Conservation (phyloP, 495 filamentous ascomycete species). For the Hypoxylon intermedium region DNA sequence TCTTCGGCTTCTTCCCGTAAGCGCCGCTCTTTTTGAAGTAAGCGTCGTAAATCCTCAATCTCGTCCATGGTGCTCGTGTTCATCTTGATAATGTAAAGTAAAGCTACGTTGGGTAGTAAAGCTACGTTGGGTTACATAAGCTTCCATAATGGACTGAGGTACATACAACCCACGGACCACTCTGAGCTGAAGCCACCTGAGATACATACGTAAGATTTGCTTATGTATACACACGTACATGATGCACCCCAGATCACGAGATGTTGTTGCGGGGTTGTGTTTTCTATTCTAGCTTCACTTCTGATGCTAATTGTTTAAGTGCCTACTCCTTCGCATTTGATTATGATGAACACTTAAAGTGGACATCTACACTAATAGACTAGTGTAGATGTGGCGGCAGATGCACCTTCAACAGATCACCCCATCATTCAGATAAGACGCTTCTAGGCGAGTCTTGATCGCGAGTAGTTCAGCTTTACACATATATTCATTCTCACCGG, state of each 20-base stretch:
- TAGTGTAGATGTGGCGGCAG: no score
- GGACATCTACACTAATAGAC: neutral
- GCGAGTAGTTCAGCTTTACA: neutral
- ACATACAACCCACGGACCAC: no score
- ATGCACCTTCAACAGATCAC: no score
- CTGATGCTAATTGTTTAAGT: neutral
- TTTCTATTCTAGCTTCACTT: slow-evolving; percentile 1
- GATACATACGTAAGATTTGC: neutral
- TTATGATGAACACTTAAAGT: neutral
- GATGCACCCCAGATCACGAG: slow-evolving; percentile 35
- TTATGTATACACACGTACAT: no score
- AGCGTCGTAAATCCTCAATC: slow-evolving; percentile 18
- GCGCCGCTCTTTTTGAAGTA: slow-evolving; percentile 39
- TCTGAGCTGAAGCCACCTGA: neutral
- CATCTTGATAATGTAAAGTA: neutral
- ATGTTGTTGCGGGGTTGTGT: slow-evolving; percentile 17
- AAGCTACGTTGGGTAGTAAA: no score
- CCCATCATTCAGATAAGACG: neutral
- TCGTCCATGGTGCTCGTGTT: neutral
- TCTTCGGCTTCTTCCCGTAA: slow-evolving; percentile 40
- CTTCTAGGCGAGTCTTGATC: no score
- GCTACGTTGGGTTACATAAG: neutral
- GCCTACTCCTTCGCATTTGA: neutral
- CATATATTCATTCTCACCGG: neutral
- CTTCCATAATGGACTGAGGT: neutral